Evolutionary conservation across 371 early-diverging fungal genomes (phyloP), one percentile per base, ranked within the genome.

Genomic region (Conidiobolus incongruus): DNA sequence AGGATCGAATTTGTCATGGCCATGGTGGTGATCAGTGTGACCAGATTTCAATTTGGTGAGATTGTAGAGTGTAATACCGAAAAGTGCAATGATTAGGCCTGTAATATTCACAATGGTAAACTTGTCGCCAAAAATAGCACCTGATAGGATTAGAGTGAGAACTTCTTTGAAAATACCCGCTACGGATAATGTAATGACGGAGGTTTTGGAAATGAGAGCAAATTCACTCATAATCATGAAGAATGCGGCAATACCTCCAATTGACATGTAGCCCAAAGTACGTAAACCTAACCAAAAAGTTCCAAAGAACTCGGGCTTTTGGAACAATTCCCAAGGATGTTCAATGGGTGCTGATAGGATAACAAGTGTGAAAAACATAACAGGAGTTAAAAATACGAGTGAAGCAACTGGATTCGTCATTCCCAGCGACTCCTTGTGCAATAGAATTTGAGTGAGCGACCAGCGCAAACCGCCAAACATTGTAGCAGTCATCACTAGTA

Each of bases 221-320:
- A 77, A 78, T 52, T 92, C 93, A 11, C 77, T 63, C 10, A 81
- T 55, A 0, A 82, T 75, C 87, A 91, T 83, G 17, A 69, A 63
- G 56, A 89, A 89, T 4, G 90, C 90, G 33, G 87, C 45, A 30
- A 83, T 31, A 1, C 90, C 93, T 29, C 90, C 89, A 37, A 64
- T 58, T 2, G 62, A 49, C 61, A 79, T 77, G 44, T 77, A 52
- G 6, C 59, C 49, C 21, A 66, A 39, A 0, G 72, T 68, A 15
- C 61, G 45, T 0, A 52, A n/a, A 0, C 61, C 48, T 36, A 62
- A 58, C 15, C 46, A 47, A 15, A 61, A 30, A 8, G 59, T 53
- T 7, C 49, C 41, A 48, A 70, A 62, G 24, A 81, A 61, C 17
- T 61, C 40, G 30, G 30, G 12, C 10, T 29, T 35, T 22, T 4